Evolutionary conservation across 73 alveolate species (phyloP).

Genomic region (Paramecium bursaria): DNA sequence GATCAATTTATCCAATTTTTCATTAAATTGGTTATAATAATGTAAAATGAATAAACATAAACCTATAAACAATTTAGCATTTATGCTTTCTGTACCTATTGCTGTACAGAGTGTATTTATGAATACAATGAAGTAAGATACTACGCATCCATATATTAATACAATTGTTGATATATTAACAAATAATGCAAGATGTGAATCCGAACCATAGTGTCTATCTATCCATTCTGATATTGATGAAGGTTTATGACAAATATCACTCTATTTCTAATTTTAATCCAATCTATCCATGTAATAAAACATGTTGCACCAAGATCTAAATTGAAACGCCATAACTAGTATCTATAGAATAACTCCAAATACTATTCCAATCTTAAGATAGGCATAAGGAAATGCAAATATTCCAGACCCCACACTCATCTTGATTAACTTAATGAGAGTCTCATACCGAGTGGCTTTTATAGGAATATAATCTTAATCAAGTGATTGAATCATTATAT

Average conservation of each 20-base stretch:
- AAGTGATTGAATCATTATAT: no score
- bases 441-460: slow-evolving; percentile 4
- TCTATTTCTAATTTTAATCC: no score
- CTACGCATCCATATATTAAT: slow-evolving; percentile 27
- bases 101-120: not conserved
- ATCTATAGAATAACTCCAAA: slow-evolving; percentile 5
- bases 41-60: not conserved
- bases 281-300: no score
- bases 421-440: not conserved
- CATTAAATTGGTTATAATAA: not conserved
- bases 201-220: not conserved
- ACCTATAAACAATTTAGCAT: not conserved
- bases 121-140: slow-evolving; percentile 23
- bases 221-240: not conserved
- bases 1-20: not conserved
- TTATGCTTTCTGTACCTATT: not conserved
- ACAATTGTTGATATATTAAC: not conserved
- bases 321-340: not conserved
- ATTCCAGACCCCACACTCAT: slow-evolving; percentile 27
- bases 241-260: no score
- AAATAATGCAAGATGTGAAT: not conserved
- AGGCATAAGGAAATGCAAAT: slow-evolving; percentile 56
- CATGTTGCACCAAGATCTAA: slow-evolving; percentile 41
- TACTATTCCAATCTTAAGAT: slow-evolving; percentile 3
- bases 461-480: not conserved